phyloP scores from a whole-genome alignment of 179 eudicot genomes.

The Actinidia polygama region DNA sequence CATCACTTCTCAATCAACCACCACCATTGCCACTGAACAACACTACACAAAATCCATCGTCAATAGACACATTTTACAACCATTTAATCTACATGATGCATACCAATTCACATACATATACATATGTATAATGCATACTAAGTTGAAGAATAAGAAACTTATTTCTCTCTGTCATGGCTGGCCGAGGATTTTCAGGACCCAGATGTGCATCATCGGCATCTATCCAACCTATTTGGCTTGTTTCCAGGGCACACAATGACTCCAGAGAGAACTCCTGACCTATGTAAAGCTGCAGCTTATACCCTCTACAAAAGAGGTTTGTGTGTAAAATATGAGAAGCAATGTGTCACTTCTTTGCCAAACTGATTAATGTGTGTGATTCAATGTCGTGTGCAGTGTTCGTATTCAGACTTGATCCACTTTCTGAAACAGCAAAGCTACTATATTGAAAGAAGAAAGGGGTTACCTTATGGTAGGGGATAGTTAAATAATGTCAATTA shows the following conservation, averaged over 20 bases:
- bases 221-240: constrained; percentile 80
- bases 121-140: constrained; percentile 1
- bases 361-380: background rate
- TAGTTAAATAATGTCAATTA: background rate
- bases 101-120: too few species aligned
- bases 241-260: constrained; percentile 86
- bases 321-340: background rate
- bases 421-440: background rate
- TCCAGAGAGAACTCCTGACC: constrained; percentile 64
- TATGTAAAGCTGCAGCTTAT: constrained; percentile 73
- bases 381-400: background rate
- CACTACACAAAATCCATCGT: too few species aligned
- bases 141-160: background rate
- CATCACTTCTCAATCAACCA: too few species aligned
- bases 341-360: background rate
- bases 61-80: too few species aligned
- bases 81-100: too few species aligned
- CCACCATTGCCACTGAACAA: too few species aligned
- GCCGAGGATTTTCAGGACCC: constrained; percentile 79
- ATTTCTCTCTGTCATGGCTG: constrained; percentile 26
- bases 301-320: constrained; percentile 65
- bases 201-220: constrained; percentile 76
- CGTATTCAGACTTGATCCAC: background rate
- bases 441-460: background rate
- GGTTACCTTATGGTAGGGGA: background rate